Evolutionary conservation across 768 basidiomycete species (phyloP), one percentile per base, ranked within the genome.

Genomic region (Clitopilus passeckerianus): DNA sequence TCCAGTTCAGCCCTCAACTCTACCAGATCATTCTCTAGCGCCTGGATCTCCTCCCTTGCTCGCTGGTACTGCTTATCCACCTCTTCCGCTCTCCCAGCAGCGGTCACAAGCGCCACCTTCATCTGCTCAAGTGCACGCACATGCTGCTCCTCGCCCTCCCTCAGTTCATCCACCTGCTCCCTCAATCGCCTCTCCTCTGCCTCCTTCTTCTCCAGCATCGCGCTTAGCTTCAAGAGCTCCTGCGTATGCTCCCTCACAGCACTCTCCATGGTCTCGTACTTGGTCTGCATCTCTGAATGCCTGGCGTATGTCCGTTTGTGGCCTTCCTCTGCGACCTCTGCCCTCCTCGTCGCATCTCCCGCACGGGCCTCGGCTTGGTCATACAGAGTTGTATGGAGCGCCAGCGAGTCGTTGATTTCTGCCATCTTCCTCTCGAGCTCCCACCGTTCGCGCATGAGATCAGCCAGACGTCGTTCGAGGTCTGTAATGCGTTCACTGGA

Each of bases 81-180:
- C 70, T 98, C 95, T 12, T 86, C 82, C 0, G 92, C 84, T 7
- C 95, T 86, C 1, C 82, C 74, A 1, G 91, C 86, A 7, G 93
- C 86, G 1, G 91, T 83, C 54, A 84, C 77, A 54, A 99, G 77
- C 0, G 94, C 93, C 14, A 74, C 72, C 43, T 89, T 89, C 1
- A 92, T 85, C 72, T 97, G 93, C 35, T 96, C 93, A 54, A 98
- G 77, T 1, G 94, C 87, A 20, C 87, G 87, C 54, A 98, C 75
- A 69, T 98, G 94, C 67, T 93, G 88, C 54, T 95, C 93, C 22
- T 87, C 84, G 6, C 87, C 84, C 6, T 78, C 74, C 5, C 76
- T 73, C 34, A 95, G 78, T 54, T 93, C 90, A 12, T 90, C 89
- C 18, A 93, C 75, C 71, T 93, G 86, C 5, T 77, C 75, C 59